A percentile compares a stretch with the other conserved stretches of the same genome.
phyloP scores from a whole-genome alignment of 345 rosid genomes.

The Salix viminalis region DNA sequence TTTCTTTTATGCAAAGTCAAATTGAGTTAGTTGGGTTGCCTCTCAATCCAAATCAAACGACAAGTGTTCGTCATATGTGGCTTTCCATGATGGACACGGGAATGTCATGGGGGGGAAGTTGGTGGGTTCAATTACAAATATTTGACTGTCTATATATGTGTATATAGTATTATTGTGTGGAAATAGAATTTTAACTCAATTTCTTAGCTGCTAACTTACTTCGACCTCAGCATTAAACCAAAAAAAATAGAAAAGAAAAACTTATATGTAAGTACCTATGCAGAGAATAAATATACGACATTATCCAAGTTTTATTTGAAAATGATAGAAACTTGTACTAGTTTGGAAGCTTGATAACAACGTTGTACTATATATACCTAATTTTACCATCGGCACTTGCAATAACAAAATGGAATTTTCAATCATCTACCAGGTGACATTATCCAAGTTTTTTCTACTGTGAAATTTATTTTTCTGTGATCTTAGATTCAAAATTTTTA shows the following conservation, averaged over 20 bases:
- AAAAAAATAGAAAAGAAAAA: too few species aligned
- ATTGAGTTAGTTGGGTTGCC: slow-evolving; percentile 15
- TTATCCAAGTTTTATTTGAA: too few species aligned
- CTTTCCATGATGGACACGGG: neutral
- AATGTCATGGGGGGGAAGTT: neutral
- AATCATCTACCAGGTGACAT: too few species aligned
- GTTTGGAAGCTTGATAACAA: too few species aligned
- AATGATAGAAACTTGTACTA: neutral
- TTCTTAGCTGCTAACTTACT: neutral
- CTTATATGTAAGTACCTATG: too few species aligned
- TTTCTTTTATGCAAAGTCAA: neutral
- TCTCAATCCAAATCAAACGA: slow-evolving; percentile 6
- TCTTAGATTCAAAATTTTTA: too few species aligned
- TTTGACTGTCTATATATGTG: too few species aligned
- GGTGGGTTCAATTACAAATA: neutral
- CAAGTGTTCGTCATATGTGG: slow-evolving; percentile 6
- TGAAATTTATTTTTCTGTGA: too few species aligned
- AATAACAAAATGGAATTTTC: neutral
- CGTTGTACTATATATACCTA: too few species aligned
- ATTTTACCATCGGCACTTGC: neutral
- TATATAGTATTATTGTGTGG: neutral
- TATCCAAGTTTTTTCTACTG: too few species aligned
- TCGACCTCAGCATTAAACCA: too few species aligned
- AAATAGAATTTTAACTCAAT: neutral
- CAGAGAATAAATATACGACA: too few species aligned